These are phyloP conservation scores for Tricholoma furcatifolium DNA, from an alignment of 768 basidiomycete species.

Conservation along the genomic window DNA sequence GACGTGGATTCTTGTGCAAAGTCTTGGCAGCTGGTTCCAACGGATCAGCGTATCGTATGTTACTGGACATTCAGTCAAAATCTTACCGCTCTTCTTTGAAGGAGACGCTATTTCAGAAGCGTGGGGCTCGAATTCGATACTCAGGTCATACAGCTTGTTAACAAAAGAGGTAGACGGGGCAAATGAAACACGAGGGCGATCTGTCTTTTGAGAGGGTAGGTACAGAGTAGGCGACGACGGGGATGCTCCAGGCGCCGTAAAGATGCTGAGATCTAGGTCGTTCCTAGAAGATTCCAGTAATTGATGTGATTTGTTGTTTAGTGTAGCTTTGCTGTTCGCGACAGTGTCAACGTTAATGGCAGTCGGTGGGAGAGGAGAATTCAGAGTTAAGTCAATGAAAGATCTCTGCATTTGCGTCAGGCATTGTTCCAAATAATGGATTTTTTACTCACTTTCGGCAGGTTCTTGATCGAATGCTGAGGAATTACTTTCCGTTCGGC, in stretches of 20 bases:
- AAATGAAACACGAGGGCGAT: constrained; percentile 15
- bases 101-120: background rate
- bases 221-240: background rate
- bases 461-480: background rate
- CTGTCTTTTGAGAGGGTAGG: background rate
- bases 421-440: background rate
- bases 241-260: background rate
- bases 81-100: constrained; percentile 3
- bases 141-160: background rate
- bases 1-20: too few species aligned
- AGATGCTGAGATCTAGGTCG: background rate
- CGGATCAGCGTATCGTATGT: too few species aligned
- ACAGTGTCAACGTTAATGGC: background rate
- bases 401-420: constrained; percentile 7
- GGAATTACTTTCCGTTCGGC: too few species aligned
- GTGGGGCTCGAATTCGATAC: background rate
- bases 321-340: background rate
- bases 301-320: background rate
- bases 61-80: background rate
- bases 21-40: too few species aligned
- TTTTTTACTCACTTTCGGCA: background rate
- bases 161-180: constrained; percentile 9
- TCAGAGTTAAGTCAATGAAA: constrained; percentile 46
- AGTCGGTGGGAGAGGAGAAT: constrained; percentile 15
- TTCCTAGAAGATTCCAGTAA: background rate